Base-by-base conservation (phyloP, 2,329 filamentous ascomycete species). In the Alternaria angustiovoidea region DNA sequence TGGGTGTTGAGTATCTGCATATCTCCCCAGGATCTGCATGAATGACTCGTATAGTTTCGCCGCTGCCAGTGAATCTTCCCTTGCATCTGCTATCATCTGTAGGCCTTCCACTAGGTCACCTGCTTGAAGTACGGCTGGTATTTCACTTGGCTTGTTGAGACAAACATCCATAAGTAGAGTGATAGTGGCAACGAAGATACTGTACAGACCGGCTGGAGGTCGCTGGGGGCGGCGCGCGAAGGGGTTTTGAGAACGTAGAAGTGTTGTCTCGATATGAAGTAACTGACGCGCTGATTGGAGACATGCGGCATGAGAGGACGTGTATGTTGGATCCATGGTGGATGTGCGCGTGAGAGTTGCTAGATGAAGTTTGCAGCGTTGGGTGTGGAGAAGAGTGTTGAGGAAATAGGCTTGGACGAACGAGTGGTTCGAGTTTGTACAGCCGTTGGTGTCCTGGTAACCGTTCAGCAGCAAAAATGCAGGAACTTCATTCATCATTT, bases 341-440 rank as follows among this genome's bases (percentile, higher is more conserved):
- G 51, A 36, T 0, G 12, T 11, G 0, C 24, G 20, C 1, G 79
- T 77, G 5, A 80, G 65, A 8, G 51, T 38, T 1, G 56, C 30
- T 1, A 62, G 28, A 8, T 81, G 79, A 7, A 81, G 62, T 46
- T 76, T 75, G 54, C 75, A 79, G 30, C 77, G 70, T 8, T 78
- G 74, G 3, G 76, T 70, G 41, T 80, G 68, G 2, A 78, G 48
- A 3, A 80, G 64, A 11, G 74, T 78, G 48, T 78, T 72, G 14
- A 78, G 61, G 38, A 78, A 72, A 36, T 79, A 76, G 39, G 76
- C 67, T 54, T 81, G 79, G 3, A 74, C 59, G 36, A 69, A 57
- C 16, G 76, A 66, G 9, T 34, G 22, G 54, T 43, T 51, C 9
- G n/a, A 18, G 4, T 22, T 41, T 46, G 9, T 57, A 42, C 54